Evolutionary conservation across 805 yeast genomes (phyloP).

Genomic region (Hanseniaspora vineae): DNA sequence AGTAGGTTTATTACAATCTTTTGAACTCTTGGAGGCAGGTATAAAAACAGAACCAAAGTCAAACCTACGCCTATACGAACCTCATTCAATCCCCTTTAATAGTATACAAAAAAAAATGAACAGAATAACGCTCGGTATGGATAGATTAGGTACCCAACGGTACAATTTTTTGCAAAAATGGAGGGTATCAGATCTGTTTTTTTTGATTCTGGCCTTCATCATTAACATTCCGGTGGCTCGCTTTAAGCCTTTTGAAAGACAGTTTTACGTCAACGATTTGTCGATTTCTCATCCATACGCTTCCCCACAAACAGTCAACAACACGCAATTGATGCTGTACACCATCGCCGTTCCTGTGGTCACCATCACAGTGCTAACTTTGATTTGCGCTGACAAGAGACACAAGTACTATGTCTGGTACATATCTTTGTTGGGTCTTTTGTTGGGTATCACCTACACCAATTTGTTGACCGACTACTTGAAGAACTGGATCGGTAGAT

Average conservation of each 20-base stretch:
- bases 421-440: constrained; percentile 54
- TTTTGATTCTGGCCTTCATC: constrained; percentile 20
- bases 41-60: no score
- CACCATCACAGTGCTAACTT: constrained; percentile 25
- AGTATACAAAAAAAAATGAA: constrained; percentile 6
- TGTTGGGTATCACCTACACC: constrained; percentile 45
- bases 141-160: constrained; percentile 6
- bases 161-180: constrained; percentile 22
- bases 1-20: no score
- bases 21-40: no score
- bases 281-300: constrained; percentile 77
- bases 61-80: no score
- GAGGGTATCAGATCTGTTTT: constrained; percentile 26
- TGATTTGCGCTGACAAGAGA: constrained; percentile 28
- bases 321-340: constrained; percentile 37
- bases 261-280: constrained; percentile 61
- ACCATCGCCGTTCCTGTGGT: constrained; percentile 38
- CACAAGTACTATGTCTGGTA: constrained; percentile 48
- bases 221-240: constrained; percentile 23
- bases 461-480: constrained; percentile 56
- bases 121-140: constrained; percentile 13
- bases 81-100: no score
- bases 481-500: constrained; percentile 79
- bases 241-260: constrained; percentile 59
- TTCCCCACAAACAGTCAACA: constrained; percentile 57